phyloP scores from a whole-genome alignment of 805 yeast genomes.

The Cyberlindnera saturnus region DNA sequence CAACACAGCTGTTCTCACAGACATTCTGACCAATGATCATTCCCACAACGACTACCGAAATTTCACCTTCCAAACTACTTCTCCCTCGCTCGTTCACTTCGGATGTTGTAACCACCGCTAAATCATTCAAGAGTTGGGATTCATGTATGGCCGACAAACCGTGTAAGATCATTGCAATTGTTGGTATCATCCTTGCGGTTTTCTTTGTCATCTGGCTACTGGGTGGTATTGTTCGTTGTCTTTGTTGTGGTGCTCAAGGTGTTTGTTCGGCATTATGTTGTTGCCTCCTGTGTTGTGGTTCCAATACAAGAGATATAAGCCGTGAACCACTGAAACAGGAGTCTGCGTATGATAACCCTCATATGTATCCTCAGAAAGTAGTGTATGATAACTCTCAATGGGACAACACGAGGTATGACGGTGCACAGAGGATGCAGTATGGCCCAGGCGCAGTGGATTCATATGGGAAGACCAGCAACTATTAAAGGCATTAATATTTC shows the following conservation, averaged over 20 bases:
- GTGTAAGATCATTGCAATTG: constrained; percentile 74
- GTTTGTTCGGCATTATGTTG: constrained; percentile 47
- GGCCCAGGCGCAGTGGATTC: constrained; percentile 13
- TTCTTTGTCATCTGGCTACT: constrained; percentile 52
- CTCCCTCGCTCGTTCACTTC: constrained; percentile 8
- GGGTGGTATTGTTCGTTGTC: constrained; percentile 47
- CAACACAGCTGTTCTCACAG: too few relatives aligned
- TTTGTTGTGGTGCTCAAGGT: constrained; percentile 51
- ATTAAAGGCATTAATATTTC: too few relatives aligned
- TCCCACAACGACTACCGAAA: constrained; percentile 4
- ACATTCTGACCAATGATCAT: constrained; percentile 4
- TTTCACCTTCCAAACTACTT: constrained; percentile 12
- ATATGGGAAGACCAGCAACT: too few relatives aligned
- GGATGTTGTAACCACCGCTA: constrained; percentile 28
- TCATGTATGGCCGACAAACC: constrained; percentile 73
- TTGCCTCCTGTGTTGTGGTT: constrained; percentile 33
- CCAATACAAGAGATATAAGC: not conserved
- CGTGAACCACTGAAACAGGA: constrained; percentile 2
- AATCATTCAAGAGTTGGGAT: constrained; percentile 61
- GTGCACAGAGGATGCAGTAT: constrained; percentile 3
- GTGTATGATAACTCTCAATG: constrained; percentile 3
- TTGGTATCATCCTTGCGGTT: constrained; percentile 56
- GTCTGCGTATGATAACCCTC: constrained; percentile 13
- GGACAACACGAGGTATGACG: not conserved
- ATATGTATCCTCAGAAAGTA: constrained; percentile 15